Base-by-base conservation (phyloP, 805 yeast genomes). In the Alloascoidea africana region DNA sequence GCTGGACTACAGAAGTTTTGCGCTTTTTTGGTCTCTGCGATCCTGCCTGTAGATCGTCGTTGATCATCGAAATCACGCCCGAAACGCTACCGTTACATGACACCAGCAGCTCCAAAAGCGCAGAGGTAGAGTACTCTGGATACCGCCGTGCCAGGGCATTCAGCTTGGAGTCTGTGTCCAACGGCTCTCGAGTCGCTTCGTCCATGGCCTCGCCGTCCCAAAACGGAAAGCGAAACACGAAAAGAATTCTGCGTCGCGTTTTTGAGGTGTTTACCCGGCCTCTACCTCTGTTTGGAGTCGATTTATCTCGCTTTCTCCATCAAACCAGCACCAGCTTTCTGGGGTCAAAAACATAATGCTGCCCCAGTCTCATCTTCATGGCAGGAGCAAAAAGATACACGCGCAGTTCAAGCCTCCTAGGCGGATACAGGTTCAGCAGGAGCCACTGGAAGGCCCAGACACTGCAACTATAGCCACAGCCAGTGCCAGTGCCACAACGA, bases 11-110 rank as follows among this genome's bases (percentile, higher is more conserved):
- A 23, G 37, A 17, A 4, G 35, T 30, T 15, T 36, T 47, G 51
- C 14, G 35, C 32, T 17, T 32, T 14, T 30, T 14, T 16, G 23
- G 18, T 32, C 33, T 14, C 37, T 18, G 5, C 17, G 35, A 13
- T 11, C 15, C 30, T 40, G 27, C 46, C 48, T 18, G 41, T 45
- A n/a, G 47, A 43, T 36, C 65, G 68, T 18, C 56, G 48, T 23
- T 23, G 8, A n/a, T 23, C 13, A n/a, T 23, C 8, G 30, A 23
- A 33, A 60, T 60, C 1, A 74, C 68, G 5, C 51, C 41, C 5
- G 54, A 50, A 1, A 74, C 32, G 2, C 76, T 67, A 1, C 80
- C 84, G 34, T 62, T 59, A 46, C 81, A 75, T 0, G 68, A 55
- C 1, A 63, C 37, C 8, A 79, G 56, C 2, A 79, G 49, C 37